Percentiles rank a stretch among this genome's conserved stretches.
phyloP scores from a whole-genome alignment of 345 rosid genomes.

The Excoecaria cochinchinensis region DNA sequence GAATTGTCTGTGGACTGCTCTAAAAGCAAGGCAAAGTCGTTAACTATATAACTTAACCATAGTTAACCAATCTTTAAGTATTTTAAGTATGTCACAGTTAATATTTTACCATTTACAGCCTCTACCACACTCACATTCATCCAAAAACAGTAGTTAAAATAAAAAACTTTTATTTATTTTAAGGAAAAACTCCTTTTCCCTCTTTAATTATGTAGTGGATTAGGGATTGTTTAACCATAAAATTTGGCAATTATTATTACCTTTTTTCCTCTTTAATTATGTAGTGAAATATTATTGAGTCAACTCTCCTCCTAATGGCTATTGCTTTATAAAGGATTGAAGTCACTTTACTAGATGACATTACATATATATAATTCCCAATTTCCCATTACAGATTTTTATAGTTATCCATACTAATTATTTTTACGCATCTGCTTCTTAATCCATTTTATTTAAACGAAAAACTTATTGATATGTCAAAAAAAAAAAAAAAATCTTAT shows the following conservation, averaged over 20 bases:
- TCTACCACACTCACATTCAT: no score
- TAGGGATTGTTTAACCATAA: not conserved
- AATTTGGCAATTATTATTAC: no score
- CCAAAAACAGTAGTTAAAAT: no score
- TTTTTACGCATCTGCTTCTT: no score
- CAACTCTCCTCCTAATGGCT: not conserved
- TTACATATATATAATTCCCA: not conserved
- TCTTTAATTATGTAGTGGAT: no score
- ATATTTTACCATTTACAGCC: not conserved
- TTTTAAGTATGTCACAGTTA: conserved; percentile 22
- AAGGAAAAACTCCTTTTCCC: not conserved
- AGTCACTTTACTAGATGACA: not conserved
- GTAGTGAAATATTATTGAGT: not conserved
- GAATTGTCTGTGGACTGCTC: conserved; percentile 6
- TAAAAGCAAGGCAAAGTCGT: conserved; percentile 24
- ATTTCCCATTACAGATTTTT: not conserved
- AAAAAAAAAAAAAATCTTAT: no score
- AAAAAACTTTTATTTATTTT: no score
- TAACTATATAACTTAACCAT: conserved; percentile 31
- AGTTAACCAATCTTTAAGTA: no score
- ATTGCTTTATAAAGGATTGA: not conserved
- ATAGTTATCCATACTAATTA: no score
- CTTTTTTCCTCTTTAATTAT: no score
- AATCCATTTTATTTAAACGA: no score
- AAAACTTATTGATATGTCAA: no score